These are phyloP conservation scores for Ustilago crameri DNA, from an alignment of 1,284 basidiomycete genomes.

Conservation along the genomic window DNA sequence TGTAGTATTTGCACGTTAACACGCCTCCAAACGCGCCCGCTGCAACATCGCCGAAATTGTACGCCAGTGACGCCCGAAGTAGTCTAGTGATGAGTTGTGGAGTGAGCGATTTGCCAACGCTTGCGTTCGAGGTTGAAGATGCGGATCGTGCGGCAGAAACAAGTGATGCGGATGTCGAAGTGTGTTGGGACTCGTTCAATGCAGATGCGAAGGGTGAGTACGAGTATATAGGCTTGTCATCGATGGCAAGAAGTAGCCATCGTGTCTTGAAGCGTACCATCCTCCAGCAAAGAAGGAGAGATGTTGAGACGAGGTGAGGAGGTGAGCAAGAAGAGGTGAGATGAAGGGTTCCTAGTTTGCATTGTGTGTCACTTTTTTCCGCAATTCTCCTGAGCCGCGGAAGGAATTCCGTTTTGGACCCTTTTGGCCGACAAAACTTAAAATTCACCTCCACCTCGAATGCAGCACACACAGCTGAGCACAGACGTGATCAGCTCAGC, in stretches of 20 bases:
- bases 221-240: conserved; percentile 24
- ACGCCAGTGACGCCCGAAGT: conserved; percentile 32
- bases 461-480: conserved; percentile 8
- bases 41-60: conserved; percentile 52
- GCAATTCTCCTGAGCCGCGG: conserved; percentile 6
- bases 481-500: conserved; percentile 16
- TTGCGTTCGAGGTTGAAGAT: neutral
- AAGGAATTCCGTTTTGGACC: conserved; percentile 10
- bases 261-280: conserved; percentile 57
- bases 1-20: conserved; percentile 52
- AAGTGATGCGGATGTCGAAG: conserved; percentile 10
- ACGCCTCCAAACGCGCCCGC: conserved; percentile 40
- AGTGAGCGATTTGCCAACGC: conserved; percentile 14
- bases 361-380: conserved; percentile 3
- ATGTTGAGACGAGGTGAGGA: neutral
- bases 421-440: conserved; percentile 6
- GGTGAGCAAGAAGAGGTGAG: neutral
- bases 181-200: conserved; percentile 1
- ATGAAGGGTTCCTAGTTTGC: too few species aligned
- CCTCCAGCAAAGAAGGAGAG: too few species aligned
- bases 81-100: conserved; percentile 41
- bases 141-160: conserved; percentile 13
- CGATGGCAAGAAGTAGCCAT: conserved; percentile 48
- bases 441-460: conserved; percentile 26
- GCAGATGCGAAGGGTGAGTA: conserved; percentile 12